These are phyloP conservation scores for Apiotrichum mycotoxinovorans DNA, from an alignment of 1,284 basidiomycete species.

Conservation along the genomic window DNA sequence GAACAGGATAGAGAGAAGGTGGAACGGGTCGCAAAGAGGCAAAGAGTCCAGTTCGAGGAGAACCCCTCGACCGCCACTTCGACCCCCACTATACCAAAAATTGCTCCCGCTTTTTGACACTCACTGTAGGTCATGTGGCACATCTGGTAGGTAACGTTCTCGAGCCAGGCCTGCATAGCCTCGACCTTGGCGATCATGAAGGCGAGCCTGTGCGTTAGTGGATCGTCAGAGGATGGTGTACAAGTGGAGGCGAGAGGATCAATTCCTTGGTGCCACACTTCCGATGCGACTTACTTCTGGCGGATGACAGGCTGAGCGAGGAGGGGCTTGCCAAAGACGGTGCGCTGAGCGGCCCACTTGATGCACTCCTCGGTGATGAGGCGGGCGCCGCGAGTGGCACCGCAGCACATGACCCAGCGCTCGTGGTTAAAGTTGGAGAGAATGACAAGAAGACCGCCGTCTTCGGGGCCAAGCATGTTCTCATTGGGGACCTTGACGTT, in stretches of 20 bases:
- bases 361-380: slow-evolving; percentile 49
- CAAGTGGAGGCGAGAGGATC: too few species aligned
- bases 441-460: slow-evolving; percentile 77
- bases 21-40: too few species aligned
- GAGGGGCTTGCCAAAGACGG: slow-evolving; percentile 80
- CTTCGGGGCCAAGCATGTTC: slow-evolving; percentile 80
- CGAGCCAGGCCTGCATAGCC: slow-evolving; percentile 81
- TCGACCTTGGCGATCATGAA: slow-evolving; percentile 80
- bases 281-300: slow-evolving; percentile 57
- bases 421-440: slow-evolving; percentile 51
- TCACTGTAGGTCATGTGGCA: slow-evolving; percentile 59
- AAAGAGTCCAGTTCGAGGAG: too few species aligned
- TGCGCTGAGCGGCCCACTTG: slow-evolving; percentile 69
- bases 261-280: slow-evolving; percentile 3
- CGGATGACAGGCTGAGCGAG: slow-evolving; percentile 79
- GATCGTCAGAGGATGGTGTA: too few species aligned
- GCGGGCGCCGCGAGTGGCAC: slow-evolving; percentile 42
- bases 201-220: slow-evolving; percentile 59
- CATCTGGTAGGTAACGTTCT: slow-evolving; percentile 89
- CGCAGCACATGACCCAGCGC: slow-evolving; percentile 51
- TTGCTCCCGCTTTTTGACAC: background rate
- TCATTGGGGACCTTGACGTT: slow-evolving; percentile 79
- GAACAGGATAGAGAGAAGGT: background rate
- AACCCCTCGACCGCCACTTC: too few species aligned
- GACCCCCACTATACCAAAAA: too few species aligned